phyloP scores from a whole-genome alignment of 345 rosid genomes.

The Boechera retrofracta region DNA sequence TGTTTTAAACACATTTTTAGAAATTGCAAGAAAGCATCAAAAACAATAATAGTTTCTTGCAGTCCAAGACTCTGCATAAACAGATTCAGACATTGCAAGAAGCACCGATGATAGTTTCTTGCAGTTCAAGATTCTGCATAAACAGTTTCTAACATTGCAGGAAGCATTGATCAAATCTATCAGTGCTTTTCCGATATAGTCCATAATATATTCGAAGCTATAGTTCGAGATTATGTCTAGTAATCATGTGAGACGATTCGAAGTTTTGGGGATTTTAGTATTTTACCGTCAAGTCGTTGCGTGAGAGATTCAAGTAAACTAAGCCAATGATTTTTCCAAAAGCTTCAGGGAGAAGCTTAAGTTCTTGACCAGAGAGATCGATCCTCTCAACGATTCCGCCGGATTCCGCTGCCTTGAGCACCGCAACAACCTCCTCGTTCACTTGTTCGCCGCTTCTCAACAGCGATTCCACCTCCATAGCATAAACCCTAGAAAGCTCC shows the following conservation, averaged over 20 bases:
- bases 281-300: slow-evolving; percentile 72
- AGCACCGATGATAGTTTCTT: not conserved
- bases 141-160: not conserved
- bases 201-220: not conserved
- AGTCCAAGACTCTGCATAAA: no score
- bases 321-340: slow-evolving; percentile 69
- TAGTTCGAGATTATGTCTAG: not conserved
- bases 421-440: slow-evolving; percentile 62
- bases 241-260: not conserved
- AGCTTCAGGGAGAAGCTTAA: slow-evolving; percentile 79
- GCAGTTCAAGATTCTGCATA: not conserved
- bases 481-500: slow-evolving; percentile 61
- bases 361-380: slow-evolving; percentile 64
- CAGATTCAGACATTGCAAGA: not conserved
- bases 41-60: slow-evolving; percentile 5
- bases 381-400: slow-evolving; percentile 52
- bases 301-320: slow-evolving; percentile 69
- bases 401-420: slow-evolving; percentile 55
- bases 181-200: not conserved
- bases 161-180: not conserved
- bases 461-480: slow-evolving; percentile 44
- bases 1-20: not conserved
- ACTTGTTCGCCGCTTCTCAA: slow-evolving; percentile 42
- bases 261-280: not conserved
- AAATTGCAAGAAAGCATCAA: not conserved